A percentile compares a stretch with the other conserved stretches of the same genome.
Evolutionary conservation across 2,329 filamentous ascomycete genomes (phyloP).

Genomic region (Ciborinia camelliae): DNA sequence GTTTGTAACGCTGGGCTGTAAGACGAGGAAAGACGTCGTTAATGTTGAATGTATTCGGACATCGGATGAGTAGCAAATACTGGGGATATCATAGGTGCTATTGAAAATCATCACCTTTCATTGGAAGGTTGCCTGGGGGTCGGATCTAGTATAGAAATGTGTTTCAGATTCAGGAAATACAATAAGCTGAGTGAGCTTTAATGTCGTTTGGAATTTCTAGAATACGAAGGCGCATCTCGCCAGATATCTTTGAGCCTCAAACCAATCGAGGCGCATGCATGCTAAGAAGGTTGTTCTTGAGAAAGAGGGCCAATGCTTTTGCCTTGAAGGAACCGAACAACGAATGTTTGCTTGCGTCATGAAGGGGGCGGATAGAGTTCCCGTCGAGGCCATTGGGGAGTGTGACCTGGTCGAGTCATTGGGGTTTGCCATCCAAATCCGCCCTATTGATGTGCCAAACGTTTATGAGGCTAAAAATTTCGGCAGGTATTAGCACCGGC

Average conservation of each 20-base stretch:
- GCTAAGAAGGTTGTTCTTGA: background rate
- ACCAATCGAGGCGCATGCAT: background rate
- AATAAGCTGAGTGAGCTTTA: conserved; percentile 3
- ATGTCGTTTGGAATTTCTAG: background rate
- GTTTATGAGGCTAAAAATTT: background rate
- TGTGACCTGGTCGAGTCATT: conserved; percentile 6
- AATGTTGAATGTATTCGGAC: background rate
- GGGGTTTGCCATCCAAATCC: background rate
- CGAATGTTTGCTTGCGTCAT: background rate
- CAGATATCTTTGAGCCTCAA: background rate
- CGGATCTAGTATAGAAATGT: background rate
- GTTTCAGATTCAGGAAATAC: background rate
- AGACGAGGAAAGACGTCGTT: background rate
- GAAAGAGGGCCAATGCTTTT: background rate
- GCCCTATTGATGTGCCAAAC: background rate
- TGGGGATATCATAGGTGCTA: background rate
- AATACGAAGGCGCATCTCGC: background rate
- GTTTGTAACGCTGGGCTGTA: background rate
- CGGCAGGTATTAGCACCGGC: background rate
- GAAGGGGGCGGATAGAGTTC: background rate
- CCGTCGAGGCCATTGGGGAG: background rate
- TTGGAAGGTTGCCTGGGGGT: background rate
- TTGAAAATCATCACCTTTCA: background rate
- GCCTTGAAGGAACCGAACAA: background rate
- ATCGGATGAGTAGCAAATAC: background rate